Base-by-base conservation (phyloP, 1,284 basidiomycete species). In the Moesziomyces sp. region DNA sequence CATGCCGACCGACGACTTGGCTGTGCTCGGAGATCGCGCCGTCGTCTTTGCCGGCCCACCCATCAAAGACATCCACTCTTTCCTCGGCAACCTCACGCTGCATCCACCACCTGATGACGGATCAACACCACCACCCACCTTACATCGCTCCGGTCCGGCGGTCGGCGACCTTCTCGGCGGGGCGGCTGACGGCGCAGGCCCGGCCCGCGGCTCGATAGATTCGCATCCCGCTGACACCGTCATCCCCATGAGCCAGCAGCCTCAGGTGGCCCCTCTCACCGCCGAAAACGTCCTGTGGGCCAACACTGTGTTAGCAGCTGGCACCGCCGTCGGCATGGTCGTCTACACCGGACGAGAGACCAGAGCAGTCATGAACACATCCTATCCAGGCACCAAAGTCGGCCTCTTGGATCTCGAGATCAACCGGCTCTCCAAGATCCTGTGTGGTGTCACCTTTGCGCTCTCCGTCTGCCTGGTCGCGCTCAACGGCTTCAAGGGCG, bases 361-460 rank as follows among this genome's bases (percentile, higher is more conserved):
- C 3, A 87, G 97, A 46, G 95, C 96, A 0, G 95, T 98, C n/a
- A 94, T 99, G 92, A 99, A 99, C 78, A 99, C 96, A 1, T 94
- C 92, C 75, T 93, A 97, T 85, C 94, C 97, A 0, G 92, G 92
- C 79, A 98, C 95, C 1, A 99, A 99, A 84, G 90, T 93, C 50
- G 96, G 97, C 4, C 84, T 96, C 45, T 85, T 99, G 59, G 97
- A 99, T 85, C 82, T 93, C 52, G 97, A 99, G 85, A 95, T 99
- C 76, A 99, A 99, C 84, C 89, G 90, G 50, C 89, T 99, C 54
- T 94, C 96, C 13, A 99, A 99, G 92, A 98, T 99, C 69, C 88
- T 99, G 2, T 98, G 95, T 79, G 88, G 90, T 0, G 94, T 97
- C 45, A 98, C 96, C 0, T 97, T 99, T 80, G 91, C 90, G 0